phyloP scores from a whole-genome alignment of 139 green algal genomes.

The Volvox africanus region DNA sequence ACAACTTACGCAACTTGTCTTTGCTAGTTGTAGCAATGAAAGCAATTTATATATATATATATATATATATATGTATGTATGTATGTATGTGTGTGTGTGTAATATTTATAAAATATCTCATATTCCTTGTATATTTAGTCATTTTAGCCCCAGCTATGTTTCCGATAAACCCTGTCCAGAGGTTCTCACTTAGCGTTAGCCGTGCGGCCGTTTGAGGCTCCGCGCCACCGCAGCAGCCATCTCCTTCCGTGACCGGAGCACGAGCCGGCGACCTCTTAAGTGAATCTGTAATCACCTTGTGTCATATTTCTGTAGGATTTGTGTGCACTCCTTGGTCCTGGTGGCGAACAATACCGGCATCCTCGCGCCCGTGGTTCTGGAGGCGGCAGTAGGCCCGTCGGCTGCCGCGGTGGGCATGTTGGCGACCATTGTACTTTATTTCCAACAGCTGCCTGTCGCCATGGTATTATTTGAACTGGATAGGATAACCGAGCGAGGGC shows the following conservation, averaged over 20 bases:
- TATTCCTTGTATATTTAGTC: too few relatives aligned
- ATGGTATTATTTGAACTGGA: constrained; percentile 51
- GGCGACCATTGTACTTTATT: constrained; percentile 59
- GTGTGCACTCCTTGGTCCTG: constrained; percentile 55
- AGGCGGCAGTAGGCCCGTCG: constrained; percentile 49
- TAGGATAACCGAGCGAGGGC: not conserved
- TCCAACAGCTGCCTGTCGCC: constrained; percentile 61
- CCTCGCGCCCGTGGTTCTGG: constrained; percentile 62
- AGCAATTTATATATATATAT: too few relatives aligned
- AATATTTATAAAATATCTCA: too few relatives aligned
- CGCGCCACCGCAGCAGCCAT: not conserved
- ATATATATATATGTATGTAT: too few relatives aligned
- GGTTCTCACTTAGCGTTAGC: not conserved
- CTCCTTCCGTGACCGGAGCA: not conserved
- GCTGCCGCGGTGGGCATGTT: constrained; percentile 57
- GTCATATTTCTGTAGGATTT: not conserved
- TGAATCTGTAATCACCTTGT: not conserved
- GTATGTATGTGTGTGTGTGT: too few relatives aligned
- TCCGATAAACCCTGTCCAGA: not conserved
- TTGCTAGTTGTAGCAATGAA: too few relatives aligned
- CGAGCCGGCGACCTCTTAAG: not conserved
- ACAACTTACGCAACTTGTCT: too few relatives aligned
- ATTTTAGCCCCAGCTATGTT: not conserved
- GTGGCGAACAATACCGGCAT: constrained; percentile 67
- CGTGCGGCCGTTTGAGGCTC: not conserved